Evolutionary conservation across 208 protist genomes (phyloP).

Genomic region (Blechomonas ayalai): DNA sequence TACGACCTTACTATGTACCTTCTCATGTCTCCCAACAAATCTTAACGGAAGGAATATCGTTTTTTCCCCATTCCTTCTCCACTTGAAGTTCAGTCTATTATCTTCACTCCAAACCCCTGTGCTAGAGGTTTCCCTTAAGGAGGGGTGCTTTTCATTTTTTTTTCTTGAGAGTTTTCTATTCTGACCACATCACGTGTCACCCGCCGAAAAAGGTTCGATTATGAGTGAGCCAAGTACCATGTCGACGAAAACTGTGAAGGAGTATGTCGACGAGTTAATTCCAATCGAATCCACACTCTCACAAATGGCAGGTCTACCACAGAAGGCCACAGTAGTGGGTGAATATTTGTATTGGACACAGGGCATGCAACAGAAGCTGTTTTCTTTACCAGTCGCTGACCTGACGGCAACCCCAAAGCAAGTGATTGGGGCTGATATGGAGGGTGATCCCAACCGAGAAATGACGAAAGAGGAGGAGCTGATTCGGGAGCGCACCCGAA

Average conservation of each 20-base stretch:
- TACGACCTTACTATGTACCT: too few relatives aligned
- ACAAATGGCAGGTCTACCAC: constrained; percentile 38
- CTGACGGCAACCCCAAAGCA: constrained; percentile 4
- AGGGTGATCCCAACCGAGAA: constrained; percentile 1
- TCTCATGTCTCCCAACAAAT: too few relatives aligned
- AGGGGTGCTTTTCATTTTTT: too few relatives aligned
- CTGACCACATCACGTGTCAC: not conserved
- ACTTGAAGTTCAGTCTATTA: too few relatives aligned
- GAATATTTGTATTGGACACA: constrained; percentile 76
- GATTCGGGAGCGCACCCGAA: constrained; percentile 69
- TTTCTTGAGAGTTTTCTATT: not conserved
- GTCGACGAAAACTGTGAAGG: constrained; percentile 7
- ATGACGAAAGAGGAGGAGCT: constrained; percentile 76
- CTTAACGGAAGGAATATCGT: too few relatives aligned
- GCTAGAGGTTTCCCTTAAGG: too few relatives aligned
- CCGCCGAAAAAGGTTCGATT: not conserved
- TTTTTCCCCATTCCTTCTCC: too few relatives aligned
- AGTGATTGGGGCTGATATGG: constrained; percentile 5
- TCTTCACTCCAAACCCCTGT: too few relatives aligned
- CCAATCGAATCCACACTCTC: constrained; percentile 19
- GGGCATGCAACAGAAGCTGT: constrained; percentile 64
- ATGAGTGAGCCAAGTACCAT: constrained; percentile 3
- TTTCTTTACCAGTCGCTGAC: constrained; percentile 16
- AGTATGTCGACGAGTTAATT: constrained; percentile 40
- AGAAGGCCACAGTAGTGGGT: constrained; percentile 41